Evolutionary conservation across 2,329 filamentous ascomycete genomes (phyloP).

Genomic region (Botrytis tulipae): DNA sequence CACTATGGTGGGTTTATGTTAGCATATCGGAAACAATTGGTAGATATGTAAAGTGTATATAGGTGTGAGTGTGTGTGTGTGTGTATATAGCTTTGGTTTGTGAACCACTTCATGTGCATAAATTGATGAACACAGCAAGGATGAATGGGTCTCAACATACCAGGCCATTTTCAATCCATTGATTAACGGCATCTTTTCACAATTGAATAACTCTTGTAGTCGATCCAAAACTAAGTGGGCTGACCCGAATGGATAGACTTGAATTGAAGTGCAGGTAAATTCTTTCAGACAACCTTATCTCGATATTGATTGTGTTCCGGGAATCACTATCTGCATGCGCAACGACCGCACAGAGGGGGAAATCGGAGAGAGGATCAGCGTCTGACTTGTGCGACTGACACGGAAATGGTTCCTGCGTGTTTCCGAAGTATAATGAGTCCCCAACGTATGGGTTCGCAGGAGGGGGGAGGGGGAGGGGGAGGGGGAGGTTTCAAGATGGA

Average conservation of each 20-base stretch:
- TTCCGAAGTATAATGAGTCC: background rate
- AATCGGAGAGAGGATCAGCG: background rate
- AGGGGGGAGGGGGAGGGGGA: background rate
- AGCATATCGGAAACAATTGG: constrained; percentile 22
- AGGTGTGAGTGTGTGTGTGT: background rate
- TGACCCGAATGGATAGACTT: constrained; percentile 23
- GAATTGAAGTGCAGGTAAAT: constrained; percentile 28
- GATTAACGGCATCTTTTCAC: constrained; percentile 60
- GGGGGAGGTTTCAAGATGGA: background rate
- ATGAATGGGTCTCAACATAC: constrained; percentile 47
- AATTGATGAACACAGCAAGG: background rate
- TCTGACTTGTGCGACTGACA: background rate
- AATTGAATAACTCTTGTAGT: constrained; percentile 1
- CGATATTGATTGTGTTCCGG: constrained; percentile 21
- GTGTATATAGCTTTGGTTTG: background rate
- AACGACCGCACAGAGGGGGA: constrained; percentile 16
- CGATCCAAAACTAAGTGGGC: constrained; percentile 24
- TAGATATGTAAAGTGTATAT: background rate
- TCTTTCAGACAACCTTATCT: constrained; percentile 21
- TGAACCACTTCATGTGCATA: background rate
- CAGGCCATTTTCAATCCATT: constrained; percentile 73
- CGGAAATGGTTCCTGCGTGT: background rate
- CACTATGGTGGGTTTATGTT: constrained; percentile 45
- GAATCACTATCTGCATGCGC: constrained; percentile 24
- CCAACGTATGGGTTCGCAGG: background rate